Evolutionary conservation across 176 grass and related monocot genomes (phyloP), one percentile per base, ranked within the genome.

Genomic region (Phoenix dactylifera): DNA sequence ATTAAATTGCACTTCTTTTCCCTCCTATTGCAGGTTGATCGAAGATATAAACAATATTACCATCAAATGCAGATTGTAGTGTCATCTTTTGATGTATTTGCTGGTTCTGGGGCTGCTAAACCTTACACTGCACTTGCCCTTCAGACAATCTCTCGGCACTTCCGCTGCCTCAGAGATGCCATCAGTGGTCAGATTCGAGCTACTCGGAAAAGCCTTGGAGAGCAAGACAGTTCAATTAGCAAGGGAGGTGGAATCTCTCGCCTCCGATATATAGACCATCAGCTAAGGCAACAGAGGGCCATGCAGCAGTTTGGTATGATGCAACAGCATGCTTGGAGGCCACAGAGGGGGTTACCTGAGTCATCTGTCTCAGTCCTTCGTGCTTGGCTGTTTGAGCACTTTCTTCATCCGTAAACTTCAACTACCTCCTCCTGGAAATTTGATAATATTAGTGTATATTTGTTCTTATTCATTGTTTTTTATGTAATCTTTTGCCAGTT

Each of bases 271-370:
- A 95, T 95, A 60, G 90, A 95, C 69, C 90, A 95, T 72, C 86
- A 89, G 64, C 53, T 89, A 49, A 82, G 86, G 65, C 90, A 95
- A 79, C 86, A 95, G 63, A 87, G 90, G 62, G 82, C 76, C 62
- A 81, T 89, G 82, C 90, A 89, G 69, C 90, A 95, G 73, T 95
- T 89, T 74, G 90, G 90, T 62, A 95, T 95, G 90, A 86, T 89
- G 82, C 86, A 95, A 72, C 90, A 95, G 55, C 79, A 86, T 50
- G 73, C 74, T 0, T 95, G 90, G 90, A 83, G 90, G n/a, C 90
- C 86, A 5, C 90, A 95, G 66, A 84, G 90, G 7, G 90, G 86
- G 53, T 62, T 95, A 26, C 90, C 90, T 9, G 90, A 95, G 74
- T 89, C 90, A 7, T 87, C 90, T 48, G 90, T 95, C 63, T 86